A percentile compares a stretch with the other conserved stretches of the same genome.
phyloP scores from a whole-genome alignment of 1,284 basidiomycete species.

The Ustilago xerochloae region DNA sequence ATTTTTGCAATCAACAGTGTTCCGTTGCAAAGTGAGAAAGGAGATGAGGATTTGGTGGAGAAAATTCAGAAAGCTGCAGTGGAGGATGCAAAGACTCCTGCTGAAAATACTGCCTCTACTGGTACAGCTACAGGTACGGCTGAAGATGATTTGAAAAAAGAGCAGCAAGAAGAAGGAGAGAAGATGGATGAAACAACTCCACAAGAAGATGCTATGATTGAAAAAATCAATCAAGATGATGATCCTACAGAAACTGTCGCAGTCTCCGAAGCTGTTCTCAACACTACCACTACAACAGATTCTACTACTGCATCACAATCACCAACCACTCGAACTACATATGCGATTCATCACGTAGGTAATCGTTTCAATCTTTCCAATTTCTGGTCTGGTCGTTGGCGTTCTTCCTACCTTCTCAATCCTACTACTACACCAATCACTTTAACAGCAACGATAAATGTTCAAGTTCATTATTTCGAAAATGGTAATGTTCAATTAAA shows the following conservation, averaged over 20 bases:
- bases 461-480: slow-evolving; percentile 67
- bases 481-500: slow-evolving; percentile 67
- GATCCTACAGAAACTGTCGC: slow-evolving; percentile 24
- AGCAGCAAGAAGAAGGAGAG: slow-evolving; percentile 4
- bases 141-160: background rate
- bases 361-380: slow-evolving; percentile 65
- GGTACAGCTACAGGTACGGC: too few relatives aligned
- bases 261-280: slow-evolving; percentile 15
- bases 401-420: slow-evolving; percentile 56
- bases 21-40: slow-evolving; percentile 18
- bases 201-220: slow-evolving; percentile 3
- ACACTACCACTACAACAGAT: background rate
- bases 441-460: slow-evolving; percentile 22
- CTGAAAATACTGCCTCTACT: slow-evolving; percentile 27
- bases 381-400: slow-evolving; percentile 66
- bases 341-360: slow-evolving; percentile 60
- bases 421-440: background rate
- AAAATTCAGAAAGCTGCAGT: slow-evolving; percentile 16
- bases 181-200: slow-evolving; percentile 7
- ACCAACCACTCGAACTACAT: slow-evolving; percentile 21
- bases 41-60: slow-evolving; percentile 11
- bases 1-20: slow-evolving; percentile 44
- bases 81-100: slow-evolving; percentile 24
- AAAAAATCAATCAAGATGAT: slow-evolving; percentile 1
- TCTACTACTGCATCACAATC: background rate